Evolutionary conservation across 2,329 filamentous ascomycete genomes (phyloP), one percentile per base, ranked within the genome.

Genomic region (Xylaria sp.): DNA sequence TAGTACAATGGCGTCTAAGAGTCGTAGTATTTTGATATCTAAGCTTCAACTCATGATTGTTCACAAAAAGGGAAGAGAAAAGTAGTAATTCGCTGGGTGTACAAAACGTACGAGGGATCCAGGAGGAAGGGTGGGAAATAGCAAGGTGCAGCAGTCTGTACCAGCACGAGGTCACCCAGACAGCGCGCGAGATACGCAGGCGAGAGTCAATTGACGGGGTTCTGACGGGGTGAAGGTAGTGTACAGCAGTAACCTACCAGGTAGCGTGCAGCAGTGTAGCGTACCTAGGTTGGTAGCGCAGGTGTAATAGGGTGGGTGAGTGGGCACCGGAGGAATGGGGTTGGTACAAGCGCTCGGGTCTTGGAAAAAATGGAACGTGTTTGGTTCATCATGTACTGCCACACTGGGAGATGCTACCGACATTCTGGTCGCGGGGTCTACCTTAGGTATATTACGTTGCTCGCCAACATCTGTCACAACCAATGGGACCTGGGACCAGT

Each of bases 161-260:
- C 74, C 74, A 71, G 71, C 74, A 71, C 73, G 71, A 77, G 72
- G 74, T 75, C 72, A 76, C 74, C 73, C 64, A 73, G 60, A 62
- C 58, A 60, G 56, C 25, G 60, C 64, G 67, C 62, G 49, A 62
- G 62, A 62, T 64, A 65, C 62, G 66, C 62, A 69, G 59, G 63
- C 59, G 67, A 60, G 36, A 55, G 39, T 67, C 60, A 51, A 62
- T 67, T 62, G 64, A 70, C 60, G 67, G 63, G 67, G 67, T 51
- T 51, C 46, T 62, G 62, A 28, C 58, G 57, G 57, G 43, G 57
- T 60, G 57, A 7, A 60, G 57, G 57, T 60, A 52, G 23, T 55
- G n/a, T 10, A 9, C 28, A 9, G 20, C n/a, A 58, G 39, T 28
- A n/a, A 28, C 28, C 28, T 28, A 28, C 25, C 18, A n/a, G n/a